These are phyloP conservation scores for Endogone sp. DNA, from an alignment of 192 early-diverging fungal species.

Conservation along the genomic window DNA sequence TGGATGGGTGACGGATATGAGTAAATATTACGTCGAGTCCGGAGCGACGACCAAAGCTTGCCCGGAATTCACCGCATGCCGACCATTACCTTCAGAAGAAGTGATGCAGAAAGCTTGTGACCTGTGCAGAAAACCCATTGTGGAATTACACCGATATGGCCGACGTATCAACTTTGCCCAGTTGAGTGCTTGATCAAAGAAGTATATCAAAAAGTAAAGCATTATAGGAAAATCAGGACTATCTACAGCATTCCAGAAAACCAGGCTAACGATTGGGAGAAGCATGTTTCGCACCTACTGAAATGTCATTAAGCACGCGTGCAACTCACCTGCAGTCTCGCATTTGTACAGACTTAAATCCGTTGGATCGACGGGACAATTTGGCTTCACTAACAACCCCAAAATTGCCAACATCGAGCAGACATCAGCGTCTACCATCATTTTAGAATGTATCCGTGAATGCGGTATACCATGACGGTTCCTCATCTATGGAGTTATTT, in stretches of 20 bases:
- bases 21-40: constrained; percentile 26
- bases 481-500: constrained; percentile 17
- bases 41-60: constrained; percentile 4
- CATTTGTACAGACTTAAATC: constrained; percentile 21
- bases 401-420: not conserved
- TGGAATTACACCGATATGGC: constrained; percentile 27
- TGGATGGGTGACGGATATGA: constrained; percentile 48
- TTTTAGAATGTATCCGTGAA: constrained; percentile 23
- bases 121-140: constrained; percentile 40
- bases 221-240: not conserved
- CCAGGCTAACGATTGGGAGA: not conserved
- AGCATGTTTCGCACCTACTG: not conserved
- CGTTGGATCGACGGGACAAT: not conserved
- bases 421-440: constrained; percentile 2
- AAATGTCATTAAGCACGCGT: not conserved
- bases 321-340: constrained; percentile 18
- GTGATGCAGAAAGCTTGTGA: constrained; percentile 25
- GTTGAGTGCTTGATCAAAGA: constrained; percentile 22
- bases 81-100: constrained; percentile 7
- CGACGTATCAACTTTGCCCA: constrained; percentile 27
- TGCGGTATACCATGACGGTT: constrained; percentile 26
- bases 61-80: constrained; percentile 13
- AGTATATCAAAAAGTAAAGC: constrained; percentile 3
- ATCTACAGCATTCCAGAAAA: not conserved
- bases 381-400: not conserved